These are phyloP conservation scores for Lasiodiplodia sp. DNA, from an alignment of 2,329 filamentous ascomycete genomes.

Conservation along the genomic window DNA sequence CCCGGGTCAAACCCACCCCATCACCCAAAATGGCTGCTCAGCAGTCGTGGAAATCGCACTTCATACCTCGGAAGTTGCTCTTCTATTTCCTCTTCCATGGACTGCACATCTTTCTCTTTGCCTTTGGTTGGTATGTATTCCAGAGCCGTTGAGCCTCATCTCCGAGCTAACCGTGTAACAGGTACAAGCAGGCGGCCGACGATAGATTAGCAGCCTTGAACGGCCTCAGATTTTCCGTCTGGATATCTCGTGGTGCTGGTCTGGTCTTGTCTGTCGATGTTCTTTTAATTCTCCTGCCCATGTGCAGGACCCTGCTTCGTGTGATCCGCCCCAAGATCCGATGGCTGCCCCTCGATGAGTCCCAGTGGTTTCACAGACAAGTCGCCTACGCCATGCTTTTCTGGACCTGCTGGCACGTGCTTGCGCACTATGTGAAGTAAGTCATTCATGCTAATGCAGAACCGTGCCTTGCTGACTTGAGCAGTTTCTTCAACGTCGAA, in stretches of 20 bases:
- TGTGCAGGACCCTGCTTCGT: constrained; percentile 90
- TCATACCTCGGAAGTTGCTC: constrained; percentile 73
- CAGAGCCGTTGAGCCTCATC: constrained; percentile 9
- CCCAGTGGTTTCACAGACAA: constrained; percentile 95
- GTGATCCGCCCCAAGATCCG: constrained; percentile 84
- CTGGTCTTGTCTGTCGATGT: constrained; percentile 84
- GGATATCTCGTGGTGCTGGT: constrained; percentile 93
- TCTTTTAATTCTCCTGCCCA: constrained; percentile 88
- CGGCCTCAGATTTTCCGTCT: constrained; percentile 84
- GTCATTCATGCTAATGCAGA: constrained; percentile 38
- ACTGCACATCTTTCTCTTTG: constrained; percentile 80
- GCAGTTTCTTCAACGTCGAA: constrained; percentile 94
- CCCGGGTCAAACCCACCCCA: not conserved
- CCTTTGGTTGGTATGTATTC: constrained; percentile 78
- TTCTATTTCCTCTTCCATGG: constrained; percentile 86
- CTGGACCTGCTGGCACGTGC: constrained; percentile 79
- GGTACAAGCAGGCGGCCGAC: constrained; percentile 80
- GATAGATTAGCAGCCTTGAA: constrained; percentile 78
- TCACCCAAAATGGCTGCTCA: constrained; percentile 15
- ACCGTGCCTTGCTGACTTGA: not conserved
- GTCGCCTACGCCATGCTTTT: constrained; percentile 87
- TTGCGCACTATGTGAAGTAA: constrained; percentile 92
- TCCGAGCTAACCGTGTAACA: constrained; percentile 47
- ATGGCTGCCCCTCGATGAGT: constrained; percentile 94
- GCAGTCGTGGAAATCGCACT: constrained; percentile 47